These are phyloP conservation scores for Rhodotorula toruloides DNA, from an alignment of 768 basidiomycete genomes.

Conservation along the genomic window DNA sequence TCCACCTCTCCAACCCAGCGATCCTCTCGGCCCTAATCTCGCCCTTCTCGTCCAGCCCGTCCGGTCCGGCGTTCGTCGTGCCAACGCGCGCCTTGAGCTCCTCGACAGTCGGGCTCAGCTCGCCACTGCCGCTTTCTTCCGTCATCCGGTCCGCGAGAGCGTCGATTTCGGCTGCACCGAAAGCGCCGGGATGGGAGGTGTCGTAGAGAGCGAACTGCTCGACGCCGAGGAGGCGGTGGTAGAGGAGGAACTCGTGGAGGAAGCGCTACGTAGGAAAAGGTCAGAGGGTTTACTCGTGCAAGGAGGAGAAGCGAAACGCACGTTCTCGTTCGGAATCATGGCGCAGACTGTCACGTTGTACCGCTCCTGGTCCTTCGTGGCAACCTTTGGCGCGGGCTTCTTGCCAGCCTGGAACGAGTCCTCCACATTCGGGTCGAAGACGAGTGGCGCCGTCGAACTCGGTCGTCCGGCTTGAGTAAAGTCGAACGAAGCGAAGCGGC, in stretches of 20 bases:
- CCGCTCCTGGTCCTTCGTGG: not conserved
- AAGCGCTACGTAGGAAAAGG: conserved; percentile 6
- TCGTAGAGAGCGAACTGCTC: conserved; percentile 35
- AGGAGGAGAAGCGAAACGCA: not conserved
- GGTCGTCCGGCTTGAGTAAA: not conserved
- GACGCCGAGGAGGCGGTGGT: conserved; percentile 34
- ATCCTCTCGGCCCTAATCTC: conserved; percentile 19
- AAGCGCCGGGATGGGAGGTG: conserved; percentile 21
- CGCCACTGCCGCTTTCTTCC: conserved; percentile 25
- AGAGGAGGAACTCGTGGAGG: conserved; percentile 32
- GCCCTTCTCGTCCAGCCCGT: conserved; percentile 25
- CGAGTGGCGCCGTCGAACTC: too few relatives aligned
- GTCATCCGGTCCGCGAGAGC: conserved; percentile 24
- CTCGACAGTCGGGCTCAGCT: conserved; percentile 27
- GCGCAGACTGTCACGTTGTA: conserved; percentile 32
- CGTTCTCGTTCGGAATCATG: conserved; percentile 29
- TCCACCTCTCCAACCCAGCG: conserved; percentile 29
- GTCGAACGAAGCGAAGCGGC: conserved; percentile 15
- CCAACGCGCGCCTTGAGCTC: conserved; percentile 29
- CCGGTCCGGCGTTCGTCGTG: not conserved
- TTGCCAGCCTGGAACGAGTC: not conserved
- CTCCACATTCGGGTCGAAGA: conserved; percentile 5
- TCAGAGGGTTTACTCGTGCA: not conserved
- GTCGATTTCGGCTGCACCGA: conserved; percentile 34
- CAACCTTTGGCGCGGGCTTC: too few relatives aligned